phyloP scores from a whole-genome alignment of 139 green algal species.

The Chlorella ohadii region DNA sequence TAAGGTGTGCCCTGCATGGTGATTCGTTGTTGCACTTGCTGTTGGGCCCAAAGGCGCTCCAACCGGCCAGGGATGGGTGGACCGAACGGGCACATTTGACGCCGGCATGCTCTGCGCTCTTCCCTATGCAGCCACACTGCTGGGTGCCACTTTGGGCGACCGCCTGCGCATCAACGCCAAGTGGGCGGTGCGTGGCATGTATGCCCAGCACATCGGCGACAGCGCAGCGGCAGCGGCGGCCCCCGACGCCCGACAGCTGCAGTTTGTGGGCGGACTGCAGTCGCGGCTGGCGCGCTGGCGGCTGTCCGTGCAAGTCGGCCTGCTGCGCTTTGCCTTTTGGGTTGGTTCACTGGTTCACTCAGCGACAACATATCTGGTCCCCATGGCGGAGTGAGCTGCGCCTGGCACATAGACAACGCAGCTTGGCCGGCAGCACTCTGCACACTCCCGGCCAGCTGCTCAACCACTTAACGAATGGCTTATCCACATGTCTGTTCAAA shows the following conservation, averaged over 20 bases:
- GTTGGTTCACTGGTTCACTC: constrained; percentile 1
- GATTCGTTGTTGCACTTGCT: too few species aligned
- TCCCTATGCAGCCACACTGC: constrained; percentile 5
- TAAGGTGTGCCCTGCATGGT: too few species aligned
- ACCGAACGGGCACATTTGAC: too few species aligned
- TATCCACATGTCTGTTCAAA: too few species aligned
- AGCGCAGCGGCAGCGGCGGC: too few species aligned
- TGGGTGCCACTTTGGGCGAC: constrained; percentile 58
- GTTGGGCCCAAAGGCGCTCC: too few species aligned
- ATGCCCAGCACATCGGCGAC: neutral
- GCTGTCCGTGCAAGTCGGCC: constrained; percentile 18
- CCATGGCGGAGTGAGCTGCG: neutral
- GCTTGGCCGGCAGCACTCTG: too few species aligned
- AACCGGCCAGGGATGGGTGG: too few species aligned
- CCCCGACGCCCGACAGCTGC: neutral
- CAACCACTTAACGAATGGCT: too few species aligned
- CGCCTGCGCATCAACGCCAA: constrained; percentile 67
- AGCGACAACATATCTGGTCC: neutral
- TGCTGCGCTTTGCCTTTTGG: constrained; percentile 35
- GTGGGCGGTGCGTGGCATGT: constrained; percentile 44
- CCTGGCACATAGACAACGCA: too few species aligned
- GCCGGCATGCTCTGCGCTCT: too few species aligned
- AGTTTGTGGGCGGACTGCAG: constrained; percentile 29
- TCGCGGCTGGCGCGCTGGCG: constrained; percentile 27
- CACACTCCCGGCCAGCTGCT: too few species aligned